A percentile compares a stretch with the other conserved stretches of the same genome.
phyloP scores from a whole-genome alignment of 1,139 yeast species.

The Candida labiduridarum region DNA sequence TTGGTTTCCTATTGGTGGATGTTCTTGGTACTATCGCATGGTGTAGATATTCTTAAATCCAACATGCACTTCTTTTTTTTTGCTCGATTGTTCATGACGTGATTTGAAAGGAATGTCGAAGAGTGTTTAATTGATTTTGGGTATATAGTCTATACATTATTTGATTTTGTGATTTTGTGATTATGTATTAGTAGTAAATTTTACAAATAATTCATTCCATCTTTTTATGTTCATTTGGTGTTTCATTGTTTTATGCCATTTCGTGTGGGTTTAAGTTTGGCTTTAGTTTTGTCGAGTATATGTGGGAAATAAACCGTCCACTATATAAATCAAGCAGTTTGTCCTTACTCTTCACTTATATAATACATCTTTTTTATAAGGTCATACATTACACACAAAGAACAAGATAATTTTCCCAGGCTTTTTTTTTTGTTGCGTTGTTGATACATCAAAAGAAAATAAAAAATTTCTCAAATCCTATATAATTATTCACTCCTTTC shows the following conservation, averaged over 20 bases:
- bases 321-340: neutral
- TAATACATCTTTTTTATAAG: neutral
- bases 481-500: constrained; percentile 4
- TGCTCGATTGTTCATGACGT: no score
- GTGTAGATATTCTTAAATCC: no score
- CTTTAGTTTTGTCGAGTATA: no score
- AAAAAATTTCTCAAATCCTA: constrained; percentile 1
- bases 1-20: no score
- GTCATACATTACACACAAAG: neutral
- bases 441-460: neutral
- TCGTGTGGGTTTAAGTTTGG: neutral
- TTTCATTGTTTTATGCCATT: neutral
- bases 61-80: no score
- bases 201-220: neutral
- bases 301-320: neutral
- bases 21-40: no score
- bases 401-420: neutral
- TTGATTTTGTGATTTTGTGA: neutral
- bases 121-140: neutral
- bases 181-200: neutral
- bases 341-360: neutral
- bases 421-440: neutral
- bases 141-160: no score
- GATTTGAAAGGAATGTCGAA: no score
- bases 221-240: neutral